A percentile compares a stretch with the other conserved stretches of the same genome.
phyloP scores from a whole-genome alignment of 2,329 filamentous ascomycete species.

The Orbilia blumenaviensis region DNA sequence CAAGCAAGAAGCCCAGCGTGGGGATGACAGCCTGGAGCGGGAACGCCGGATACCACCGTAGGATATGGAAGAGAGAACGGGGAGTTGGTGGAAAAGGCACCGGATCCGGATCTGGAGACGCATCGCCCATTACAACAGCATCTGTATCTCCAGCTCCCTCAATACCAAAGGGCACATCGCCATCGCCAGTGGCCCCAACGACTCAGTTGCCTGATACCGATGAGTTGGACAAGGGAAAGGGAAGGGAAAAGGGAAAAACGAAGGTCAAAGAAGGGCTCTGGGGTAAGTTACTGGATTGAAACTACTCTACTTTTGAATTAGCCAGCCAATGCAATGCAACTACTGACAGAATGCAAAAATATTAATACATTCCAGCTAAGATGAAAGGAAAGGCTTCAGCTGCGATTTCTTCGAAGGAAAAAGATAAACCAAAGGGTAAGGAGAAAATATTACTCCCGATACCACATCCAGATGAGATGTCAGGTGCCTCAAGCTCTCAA shows the following conservation, averaged over 20 bases:
- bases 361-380: not conserved
- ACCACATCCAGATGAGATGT: not conserved
- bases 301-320: not conserved
- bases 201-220: not conserved
- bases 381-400: constrained; percentile 30
- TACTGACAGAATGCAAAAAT: not conserved
- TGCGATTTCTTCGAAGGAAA: constrained; percentile 34
- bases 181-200: not conserved
- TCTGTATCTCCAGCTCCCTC: not conserved
- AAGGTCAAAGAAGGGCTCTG: constrained; percentile 34
- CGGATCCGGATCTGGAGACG: not conserved
- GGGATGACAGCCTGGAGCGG: constrained; percentile 24
- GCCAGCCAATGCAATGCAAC: not conserved
- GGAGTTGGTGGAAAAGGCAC: constrained; percentile 32
- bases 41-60: constrained; percentile 31
- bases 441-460: not conserved
- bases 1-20: not conserved
- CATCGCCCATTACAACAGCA: not conserved
- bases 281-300: too few species aligned
- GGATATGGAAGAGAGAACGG: constrained; percentile 51
- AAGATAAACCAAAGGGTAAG: not conserved
- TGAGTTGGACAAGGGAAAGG: not conserved
- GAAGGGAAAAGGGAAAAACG: constrained; percentile 7
- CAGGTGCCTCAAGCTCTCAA: not conserved
- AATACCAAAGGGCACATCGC: not conserved